Base-by-base conservation (phyloP, 768 basidiomycete genomes). In the Dentipellis fragilis region DNA sequence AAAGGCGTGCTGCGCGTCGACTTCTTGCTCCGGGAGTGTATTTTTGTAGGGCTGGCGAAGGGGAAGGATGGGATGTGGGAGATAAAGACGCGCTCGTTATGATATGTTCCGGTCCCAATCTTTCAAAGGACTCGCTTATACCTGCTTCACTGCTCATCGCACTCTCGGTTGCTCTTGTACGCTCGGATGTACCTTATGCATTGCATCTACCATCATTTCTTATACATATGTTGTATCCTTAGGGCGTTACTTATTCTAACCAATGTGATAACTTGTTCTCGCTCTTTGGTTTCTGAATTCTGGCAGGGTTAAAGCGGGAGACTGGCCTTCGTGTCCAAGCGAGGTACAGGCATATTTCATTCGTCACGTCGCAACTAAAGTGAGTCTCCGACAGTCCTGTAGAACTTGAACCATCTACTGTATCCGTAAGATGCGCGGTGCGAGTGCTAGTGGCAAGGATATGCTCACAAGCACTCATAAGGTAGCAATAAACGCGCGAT, bases 11-110 rank as follows among this genome's bases (percentile, higher is more conserved):
- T 73, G 54, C 73, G 74, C 51, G 73, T 87, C 4, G 85, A 87
- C 68, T 87, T 75, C 61, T 67, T 87, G 68, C 79, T 79, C 12
- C 74, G 72, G 37, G 75, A 75, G 57, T 66, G 69, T 49, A 63
- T 79, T 9, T 77, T 85, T 66, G 69, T 75, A 54, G 85, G 85
- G 7, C 66, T 87, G 56, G 66, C 65, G 49, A 74, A 76, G 52
- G 76, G 76, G 1, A 76, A 72, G 61, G 74, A 78, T 36, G 84
- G 85, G 8, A 72, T 80, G 68, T 86, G 83, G 80, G 80, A 84
- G 67, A 75, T 87, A 64, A 84, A 79, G 68, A 76, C 80, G 39
- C 71, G 67, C 52, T 69, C 58, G 53, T 54, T 57, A 7, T 49
- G 23, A 49, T 49, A 11, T 49, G 7, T 10, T 19, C 7, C 8